Percentiles rank a stretch among this genome's conserved stretches.
Conservation (phyloP, 2,329 filamentous ascomycete genomes). For the Exophiala oligosperma region DNA sequence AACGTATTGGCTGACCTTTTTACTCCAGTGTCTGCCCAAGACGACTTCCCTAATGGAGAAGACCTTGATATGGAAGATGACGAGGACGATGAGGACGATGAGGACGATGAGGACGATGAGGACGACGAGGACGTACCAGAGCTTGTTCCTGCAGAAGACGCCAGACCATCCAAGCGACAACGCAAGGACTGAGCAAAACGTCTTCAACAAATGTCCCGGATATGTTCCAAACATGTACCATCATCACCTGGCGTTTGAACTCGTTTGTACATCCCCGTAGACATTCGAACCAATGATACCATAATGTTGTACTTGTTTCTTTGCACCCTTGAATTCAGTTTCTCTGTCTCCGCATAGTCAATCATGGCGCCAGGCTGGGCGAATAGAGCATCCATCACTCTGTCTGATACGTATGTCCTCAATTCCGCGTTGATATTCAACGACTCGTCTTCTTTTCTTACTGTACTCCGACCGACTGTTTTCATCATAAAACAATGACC, state of each 20-base stretch:
- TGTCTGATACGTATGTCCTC: no score
- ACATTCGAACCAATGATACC: background rate
- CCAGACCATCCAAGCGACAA: slow-evolving; percentile 30
- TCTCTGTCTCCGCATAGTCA: background rate
- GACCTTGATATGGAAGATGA: slow-evolving; percentile 65
- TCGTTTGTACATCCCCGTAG: background rate
- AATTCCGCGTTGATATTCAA: no score
- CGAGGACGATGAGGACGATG: slow-evolving; percentile 48
- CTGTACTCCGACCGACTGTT: background rate
- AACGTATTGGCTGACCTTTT: background rate
- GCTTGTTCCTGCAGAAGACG: slow-evolving; percentile 37
- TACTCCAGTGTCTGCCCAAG: slow-evolving; percentile 18
- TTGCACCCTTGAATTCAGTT: background rate
- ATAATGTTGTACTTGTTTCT: background rate
- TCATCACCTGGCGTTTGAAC: background rate
- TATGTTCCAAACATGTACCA: background rate
- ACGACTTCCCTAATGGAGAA: slow-evolving; percentile 56
- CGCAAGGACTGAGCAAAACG: slow-evolving; percentile 15
- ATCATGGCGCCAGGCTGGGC: no score
- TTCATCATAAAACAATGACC: slow-evolving; percentile 61
- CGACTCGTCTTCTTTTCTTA: background rate
- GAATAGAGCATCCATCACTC: no score
- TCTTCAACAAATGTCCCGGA: background rate
- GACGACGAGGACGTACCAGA: slow-evolving; percentile 54
- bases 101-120: slow-evolving; percentile 40